Evolutionary conservation across 1,139 yeast species (phyloP).

Genomic region (Debaryomyces subglobosus): DNA sequence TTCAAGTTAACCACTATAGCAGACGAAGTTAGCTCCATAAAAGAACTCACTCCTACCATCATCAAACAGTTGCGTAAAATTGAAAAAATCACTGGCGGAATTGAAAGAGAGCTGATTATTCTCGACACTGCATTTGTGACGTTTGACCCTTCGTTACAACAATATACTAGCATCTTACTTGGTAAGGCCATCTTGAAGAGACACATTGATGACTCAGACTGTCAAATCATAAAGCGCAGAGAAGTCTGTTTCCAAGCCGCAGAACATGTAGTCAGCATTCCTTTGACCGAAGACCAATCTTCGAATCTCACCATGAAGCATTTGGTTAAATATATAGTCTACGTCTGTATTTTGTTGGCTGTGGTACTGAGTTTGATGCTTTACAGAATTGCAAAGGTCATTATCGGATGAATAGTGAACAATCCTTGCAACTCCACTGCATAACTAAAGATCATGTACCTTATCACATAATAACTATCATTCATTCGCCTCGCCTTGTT

Average conservation of each 20-base stretch:
- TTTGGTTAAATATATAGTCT: constrained; percentile 25
- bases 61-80: constrained; percentile 36
- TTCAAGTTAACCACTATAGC: constrained; percentile 32
- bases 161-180: constrained; percentile 41
- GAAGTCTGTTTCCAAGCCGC: constrained; percentile 48
- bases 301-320: constrained; percentile 22
- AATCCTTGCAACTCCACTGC: neutral
- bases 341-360: constrained; percentile 24
- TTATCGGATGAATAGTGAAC: constrained; percentile 10
- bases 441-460: neutral
- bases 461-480: neutral
- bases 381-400: constrained; percentile 28
- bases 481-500: neutral
- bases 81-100: constrained; percentile 41
- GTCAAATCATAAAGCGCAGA: constrained; percentile 41
- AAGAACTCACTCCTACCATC: constrained; percentile 24
- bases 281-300: constrained; percentile 37
- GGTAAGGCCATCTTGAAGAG: constrained; percentile 48
- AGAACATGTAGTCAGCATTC: constrained; percentile 48
- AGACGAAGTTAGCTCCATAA: constrained; percentile 26
- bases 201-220: constrained; percentile 32
- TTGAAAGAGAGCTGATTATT: constrained; percentile 37
- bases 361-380: constrained; percentile 24
- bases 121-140: constrained; percentile 34
- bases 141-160: constrained; percentile 39